Evolutionary conservation across 768 basidiomycete genomes (phyloP).

Genomic region (Rhodotorula toruloides): DNA sequence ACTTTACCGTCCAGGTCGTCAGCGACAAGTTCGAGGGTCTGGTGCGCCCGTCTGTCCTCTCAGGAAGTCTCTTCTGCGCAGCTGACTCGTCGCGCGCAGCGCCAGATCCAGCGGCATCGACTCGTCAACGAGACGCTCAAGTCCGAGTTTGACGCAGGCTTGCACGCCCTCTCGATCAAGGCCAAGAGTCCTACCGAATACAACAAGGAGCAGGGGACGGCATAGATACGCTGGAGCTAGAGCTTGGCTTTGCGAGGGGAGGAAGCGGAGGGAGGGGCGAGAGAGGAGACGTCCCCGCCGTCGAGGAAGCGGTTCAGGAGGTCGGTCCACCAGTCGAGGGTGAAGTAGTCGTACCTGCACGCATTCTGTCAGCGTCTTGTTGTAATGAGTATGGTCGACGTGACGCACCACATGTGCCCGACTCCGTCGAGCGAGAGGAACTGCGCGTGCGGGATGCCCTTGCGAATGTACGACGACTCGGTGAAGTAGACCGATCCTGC

Average conservation of each 20-base stretch:
- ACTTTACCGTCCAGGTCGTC: constrained; percentile 43
- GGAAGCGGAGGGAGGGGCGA: constrained; percentile 6
- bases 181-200: constrained; percentile 48
- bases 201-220: constrained; percentile 6
- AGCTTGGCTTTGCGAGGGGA: neutral
- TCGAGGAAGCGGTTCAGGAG: constrained; percentile 17
- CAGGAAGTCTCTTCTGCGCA: too few relatives aligned
- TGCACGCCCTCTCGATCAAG: constrained; percentile 50
- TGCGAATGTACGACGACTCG: constrained; percentile 27
- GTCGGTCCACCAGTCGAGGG: constrained; percentile 4
- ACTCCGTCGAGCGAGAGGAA: constrained; percentile 27
- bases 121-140: constrained; percentile 49
- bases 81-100: constrained; percentile 42
- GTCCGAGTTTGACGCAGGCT: constrained; percentile 49
- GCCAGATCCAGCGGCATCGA: constrained; percentile 49
- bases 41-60: constrained; percentile 14
- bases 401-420: constrained; percentile 16
- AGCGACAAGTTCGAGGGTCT: constrained; percentile 41
- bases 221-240: neutral
- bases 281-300: constrained; percentile 8
- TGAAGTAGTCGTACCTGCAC: constrained; percentile 36
- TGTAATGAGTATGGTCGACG: neutral
- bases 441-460: constrained; percentile 23
- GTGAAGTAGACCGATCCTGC: constrained; percentile 33
- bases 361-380: too few relatives aligned